Conservation (phyloP, 495 filamentous ascomycete genomes). For the Aspergillus bridgeri region DNA sequence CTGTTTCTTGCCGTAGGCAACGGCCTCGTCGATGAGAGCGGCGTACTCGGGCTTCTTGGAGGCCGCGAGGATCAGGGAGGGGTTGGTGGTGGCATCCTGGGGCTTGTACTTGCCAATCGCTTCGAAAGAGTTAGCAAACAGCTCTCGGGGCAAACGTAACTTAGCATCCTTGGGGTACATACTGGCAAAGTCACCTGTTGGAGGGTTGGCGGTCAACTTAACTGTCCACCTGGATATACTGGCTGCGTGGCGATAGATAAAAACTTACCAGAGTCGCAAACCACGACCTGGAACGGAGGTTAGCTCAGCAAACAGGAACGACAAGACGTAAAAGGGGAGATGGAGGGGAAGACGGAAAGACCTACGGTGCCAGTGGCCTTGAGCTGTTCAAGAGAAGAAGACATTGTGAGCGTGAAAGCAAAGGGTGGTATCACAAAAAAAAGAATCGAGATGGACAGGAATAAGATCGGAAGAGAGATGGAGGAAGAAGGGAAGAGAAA, state of each 20-base stretch:
- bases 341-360: conserved; percentile 25
- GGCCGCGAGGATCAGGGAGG: conserved; percentile 93
- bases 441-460: too few species aligned
- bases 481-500: conserved; percentile 1
- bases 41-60: conserved; percentile 98
- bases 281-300: conserved; percentile 55
- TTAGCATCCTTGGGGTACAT: conserved; percentile 34
- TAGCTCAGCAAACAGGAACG: conserved; percentile 2
- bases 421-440: conserved; percentile 1
- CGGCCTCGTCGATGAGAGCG: conserved; percentile 80
- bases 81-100: conserved; percentile 99
- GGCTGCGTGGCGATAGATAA: neutral
- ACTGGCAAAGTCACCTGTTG: conserved; percentile 74
- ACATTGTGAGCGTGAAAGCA: conserved; percentile 56
- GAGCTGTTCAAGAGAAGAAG: conserved; percentile 88
- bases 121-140: conserved; percentile 26
- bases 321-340: neutral
- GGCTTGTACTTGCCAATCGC: conserved; percentile 99
- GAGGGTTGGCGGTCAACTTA: conserved; percentile 9
- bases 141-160: too few species aligned
- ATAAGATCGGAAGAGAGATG: neutral
- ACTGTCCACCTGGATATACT: conserved; percentile 6
- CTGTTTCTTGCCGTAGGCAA: conserved; percentile 78
- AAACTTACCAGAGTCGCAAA: conserved; percentile 89
- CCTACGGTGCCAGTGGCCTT: conserved; percentile 94